A percentile compares a stretch with the other conserved stretches of the same genome.
Evolutionary conservation across 2,329 filamentous ascomycete genomes (phyloP).

Genomic region (Colletotrichum graminicola): DNA sequence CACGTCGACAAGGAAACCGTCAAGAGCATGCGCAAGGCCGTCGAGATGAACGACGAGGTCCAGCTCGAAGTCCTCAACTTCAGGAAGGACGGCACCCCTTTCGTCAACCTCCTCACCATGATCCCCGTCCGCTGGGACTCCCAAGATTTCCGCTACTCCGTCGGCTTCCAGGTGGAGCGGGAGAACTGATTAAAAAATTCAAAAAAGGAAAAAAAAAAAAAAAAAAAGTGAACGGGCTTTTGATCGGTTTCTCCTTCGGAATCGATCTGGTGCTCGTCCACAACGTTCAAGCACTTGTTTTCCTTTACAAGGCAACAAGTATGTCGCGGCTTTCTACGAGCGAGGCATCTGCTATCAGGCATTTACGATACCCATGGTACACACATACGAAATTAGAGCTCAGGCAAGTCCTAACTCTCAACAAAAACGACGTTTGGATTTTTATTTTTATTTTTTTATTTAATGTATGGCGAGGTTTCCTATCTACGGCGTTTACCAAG

Average conservation of each 20-base stretch:
- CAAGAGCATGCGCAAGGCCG: slow-evolving; percentile 62
- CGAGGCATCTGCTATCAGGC: slow-evolving; percentile 44
- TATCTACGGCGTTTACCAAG: neutral
- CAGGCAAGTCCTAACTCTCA: neutral
- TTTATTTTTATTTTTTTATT: neutral
- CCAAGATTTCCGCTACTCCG: slow-evolving; percentile 76
- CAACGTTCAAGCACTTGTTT: neutral
- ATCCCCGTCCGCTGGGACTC: slow-evolving; percentile 81
- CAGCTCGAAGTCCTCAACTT: slow-evolving; percentile 78
- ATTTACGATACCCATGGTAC: slow-evolving; percentile 43
- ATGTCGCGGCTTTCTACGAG: slow-evolving; percentile 18
- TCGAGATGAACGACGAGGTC: slow-evolving; percentile 60
- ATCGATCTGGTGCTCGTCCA: neutral
- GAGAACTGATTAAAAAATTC: slow-evolving; percentile 50
- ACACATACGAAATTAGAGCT: slow-evolving; percentile 29
- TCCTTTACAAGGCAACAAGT: neutral
- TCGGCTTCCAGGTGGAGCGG: slow-evolving; percentile 84
- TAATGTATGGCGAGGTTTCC: no score
- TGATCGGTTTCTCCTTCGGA: no score
- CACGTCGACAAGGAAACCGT: slow-evolving; percentile 76
- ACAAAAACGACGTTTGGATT: neutral
- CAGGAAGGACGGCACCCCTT: slow-evolving; percentile 81
- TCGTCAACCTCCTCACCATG: slow-evolving; percentile 88
- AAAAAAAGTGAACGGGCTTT: neutral
- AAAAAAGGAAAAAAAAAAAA: no score